A percentile compares a stretch with the other conserved stretches of the same genome.
phyloP scores from a whole-genome alignment of 176 grass and related monocot genomes.

The Oryza meridionalis region DNA sequence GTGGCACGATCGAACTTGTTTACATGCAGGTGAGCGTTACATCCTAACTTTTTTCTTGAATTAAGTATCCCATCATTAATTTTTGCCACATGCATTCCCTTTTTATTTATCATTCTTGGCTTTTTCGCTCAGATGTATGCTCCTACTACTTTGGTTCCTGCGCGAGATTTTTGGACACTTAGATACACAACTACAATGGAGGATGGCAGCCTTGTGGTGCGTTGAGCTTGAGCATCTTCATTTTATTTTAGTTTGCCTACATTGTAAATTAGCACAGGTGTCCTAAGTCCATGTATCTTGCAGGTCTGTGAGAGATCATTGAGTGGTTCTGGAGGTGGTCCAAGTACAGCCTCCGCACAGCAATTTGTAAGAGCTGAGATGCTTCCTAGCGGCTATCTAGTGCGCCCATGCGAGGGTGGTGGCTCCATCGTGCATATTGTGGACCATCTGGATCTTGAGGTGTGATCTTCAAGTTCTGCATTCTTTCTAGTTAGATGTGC shows the following conservation, averaged over 20 bases:
- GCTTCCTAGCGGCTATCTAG: slow-evolving; percentile 93
- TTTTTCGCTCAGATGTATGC: slow-evolving; percentile 77
- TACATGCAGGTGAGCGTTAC: slow-evolving; percentile 85
- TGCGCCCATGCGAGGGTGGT: slow-evolving; percentile 84
- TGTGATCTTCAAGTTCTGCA: slow-evolving; percentile 38
- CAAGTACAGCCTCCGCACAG: slow-evolving; percentile 61
- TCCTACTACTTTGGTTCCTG: slow-evolving; percentile 94
- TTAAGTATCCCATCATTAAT: background rate
- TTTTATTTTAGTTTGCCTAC: slow-evolving; percentile 7
- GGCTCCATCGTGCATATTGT: slow-evolving; percentile 97
- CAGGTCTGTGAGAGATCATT: slow-evolving; percentile 98
- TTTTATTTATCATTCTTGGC: slow-evolving; percentile 27
- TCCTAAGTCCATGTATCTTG: slow-evolving; percentile 25
- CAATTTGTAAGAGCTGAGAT: slow-evolving; percentile 99
- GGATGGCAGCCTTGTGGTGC: slow-evolving; percentile 92
- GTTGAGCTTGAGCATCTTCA: slow-evolving; percentile 30
- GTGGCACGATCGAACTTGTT: slow-evolving; percentile 84
- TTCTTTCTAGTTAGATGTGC: slow-evolving; percentile 6
- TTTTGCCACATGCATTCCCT: background rate
- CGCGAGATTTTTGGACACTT: slow-evolving; percentile 94
- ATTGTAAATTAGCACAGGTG: background rate
- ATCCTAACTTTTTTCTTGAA: background rate
- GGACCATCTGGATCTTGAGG: slow-evolving; percentile 96
- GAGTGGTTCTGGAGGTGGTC: slow-evolving; percentile 81
- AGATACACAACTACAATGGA: slow-evolving; percentile 86